Conservation (phyloP, 176 grass and related monocot species). For the Oryza officinalis region DNA sequence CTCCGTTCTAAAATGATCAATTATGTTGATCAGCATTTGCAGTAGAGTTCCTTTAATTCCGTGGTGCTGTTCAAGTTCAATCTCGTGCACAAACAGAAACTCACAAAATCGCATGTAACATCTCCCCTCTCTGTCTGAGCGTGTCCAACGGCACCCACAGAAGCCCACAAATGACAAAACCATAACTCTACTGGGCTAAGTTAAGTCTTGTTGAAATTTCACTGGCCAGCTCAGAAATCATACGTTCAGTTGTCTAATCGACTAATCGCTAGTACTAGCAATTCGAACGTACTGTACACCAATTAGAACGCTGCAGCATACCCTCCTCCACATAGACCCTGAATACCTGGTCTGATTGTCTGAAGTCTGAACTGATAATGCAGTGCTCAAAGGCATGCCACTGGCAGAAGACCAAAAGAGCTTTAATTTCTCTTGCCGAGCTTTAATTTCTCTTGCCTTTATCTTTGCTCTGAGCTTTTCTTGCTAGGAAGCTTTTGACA, state of each 20-base stretch:
- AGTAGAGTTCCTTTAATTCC: too few species aligned
- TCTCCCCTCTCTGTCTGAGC: too few species aligned
- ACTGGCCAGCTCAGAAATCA: not conserved
- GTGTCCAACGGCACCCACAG: too few species aligned
- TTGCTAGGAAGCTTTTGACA: constrained; percentile 29
- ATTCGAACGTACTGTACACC: not conserved
- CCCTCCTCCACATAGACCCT: not conserved
- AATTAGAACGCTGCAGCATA: not conserved
- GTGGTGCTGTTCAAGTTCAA: not conserved
- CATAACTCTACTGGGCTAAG: too few species aligned
- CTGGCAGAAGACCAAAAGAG: constrained; percentile 29
- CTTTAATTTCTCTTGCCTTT: constrained; percentile 50
- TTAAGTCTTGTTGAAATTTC: too few species aligned
- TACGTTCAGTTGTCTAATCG: not conserved
- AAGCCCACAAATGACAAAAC: too few species aligned
- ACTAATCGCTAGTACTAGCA: not conserved
- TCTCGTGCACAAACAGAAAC: not conserved
- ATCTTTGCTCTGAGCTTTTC: constrained; percentile 17
- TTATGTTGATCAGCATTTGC: not conserved
- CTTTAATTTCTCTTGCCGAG: constrained; percentile 44
- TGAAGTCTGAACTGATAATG: not conserved
- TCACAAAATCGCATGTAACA: not conserved
- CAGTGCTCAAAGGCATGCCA: constrained; percentile 6
- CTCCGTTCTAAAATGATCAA: not conserved
- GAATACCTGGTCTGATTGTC: not conserved